A percentile compares a stretch with the other conserved stretches of the same genome.
These are phyloP conservation scores for Kodamaea ohmeri DNA, from an alignment of 1,139 yeast genomes.

Conservation along the genomic window DNA sequence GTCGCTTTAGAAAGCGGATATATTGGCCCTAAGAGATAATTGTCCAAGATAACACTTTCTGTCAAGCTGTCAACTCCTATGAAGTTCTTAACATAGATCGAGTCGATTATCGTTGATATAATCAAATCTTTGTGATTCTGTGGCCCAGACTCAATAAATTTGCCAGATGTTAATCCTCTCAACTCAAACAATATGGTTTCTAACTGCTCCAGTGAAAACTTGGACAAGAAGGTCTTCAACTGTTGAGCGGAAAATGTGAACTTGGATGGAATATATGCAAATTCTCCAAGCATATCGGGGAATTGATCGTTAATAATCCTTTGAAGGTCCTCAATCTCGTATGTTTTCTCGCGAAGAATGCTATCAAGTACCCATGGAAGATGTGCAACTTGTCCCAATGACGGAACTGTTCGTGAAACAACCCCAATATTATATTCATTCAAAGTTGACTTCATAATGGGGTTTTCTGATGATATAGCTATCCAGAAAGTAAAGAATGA, in stretches of 20 bases:
- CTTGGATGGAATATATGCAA: constrained; percentile 8
- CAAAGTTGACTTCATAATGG: background rate
- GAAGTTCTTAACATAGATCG: constrained; percentile 6
- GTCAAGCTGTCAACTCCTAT: constrained; percentile 1
- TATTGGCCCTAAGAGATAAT: background rate
- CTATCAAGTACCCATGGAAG: background rate
- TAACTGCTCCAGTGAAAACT: constrained; percentile 7
- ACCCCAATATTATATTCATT: background rate
- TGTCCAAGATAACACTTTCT: constrained; percentile 5
- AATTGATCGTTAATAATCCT: background rate
- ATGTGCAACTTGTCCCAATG: constrained; percentile 1
- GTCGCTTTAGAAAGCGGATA: constrained; percentile 1
- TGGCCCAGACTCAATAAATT: constrained; percentile 1
- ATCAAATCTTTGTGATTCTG: background rate
- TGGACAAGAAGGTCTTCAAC: constrained; percentile 4
- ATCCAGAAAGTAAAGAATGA: constrained; percentile 1
- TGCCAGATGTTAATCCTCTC: background rate
- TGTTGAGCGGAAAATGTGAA: constrained; percentile 2
- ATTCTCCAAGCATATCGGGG: constrained; percentile 5
- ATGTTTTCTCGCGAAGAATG: background rate
- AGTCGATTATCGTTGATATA: constrained; percentile 3
- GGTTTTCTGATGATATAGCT: background rate
- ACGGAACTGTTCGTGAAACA: background rate
- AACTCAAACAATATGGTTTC: background rate
- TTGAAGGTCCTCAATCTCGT: constrained; percentile 6